Percentiles rank a stretch among this genome's conserved stretches.
Evolutionary conservation across 1,139 yeast genomes (phyloP).

Genomic region (Ogataea hybrid): DNA sequence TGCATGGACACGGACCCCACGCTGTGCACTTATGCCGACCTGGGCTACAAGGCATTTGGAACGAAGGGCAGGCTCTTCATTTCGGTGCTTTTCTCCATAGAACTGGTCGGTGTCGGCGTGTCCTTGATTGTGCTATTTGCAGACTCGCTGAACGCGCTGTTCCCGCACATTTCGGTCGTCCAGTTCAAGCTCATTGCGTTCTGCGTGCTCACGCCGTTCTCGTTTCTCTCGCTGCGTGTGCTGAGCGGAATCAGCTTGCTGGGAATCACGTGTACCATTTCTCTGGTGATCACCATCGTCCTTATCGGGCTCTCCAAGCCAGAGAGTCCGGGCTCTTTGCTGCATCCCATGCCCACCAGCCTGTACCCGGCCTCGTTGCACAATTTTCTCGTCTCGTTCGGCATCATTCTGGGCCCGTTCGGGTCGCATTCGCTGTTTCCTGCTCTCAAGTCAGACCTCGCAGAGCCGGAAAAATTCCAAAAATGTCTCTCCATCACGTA

Average conservation of each 20-base stretch:
- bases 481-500: constrained; percentile 36
- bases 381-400: constrained; percentile 49
- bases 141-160: constrained; percentile 46
- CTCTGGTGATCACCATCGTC: constrained; percentile 39
- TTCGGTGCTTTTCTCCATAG: constrained; percentile 67
- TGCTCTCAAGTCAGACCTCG: constrained; percentile 55
- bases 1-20: constrained; percentile 84
- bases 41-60: constrained; percentile 36
- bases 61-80: constrained; percentile 58
- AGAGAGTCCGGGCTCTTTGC: constrained; percentile 47
- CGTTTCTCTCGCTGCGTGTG: constrained; percentile 47
- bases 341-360: constrained; percentile 40
- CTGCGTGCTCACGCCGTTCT: constrained; percentile 41
- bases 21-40: constrained; percentile 86
- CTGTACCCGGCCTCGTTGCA: constrained; percentile 43
- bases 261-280: constrained; percentile 48
- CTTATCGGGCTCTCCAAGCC: constrained; percentile 44
- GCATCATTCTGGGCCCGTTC: constrained; percentile 60
- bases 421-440: constrained; percentile 66
- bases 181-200: constrained; percentile 42
- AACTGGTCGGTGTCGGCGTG: constrained; percentile 56
- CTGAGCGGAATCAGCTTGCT: constrained; percentile 47
- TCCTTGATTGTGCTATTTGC: constrained; percentile 53
- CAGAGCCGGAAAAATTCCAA: constrained; percentile 43
- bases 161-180: constrained; percentile 36